Evolutionary conservation across 2,329 filamentous ascomycete genomes (phyloP).

Genomic region (Dothiorella sarmentorum): DNA sequence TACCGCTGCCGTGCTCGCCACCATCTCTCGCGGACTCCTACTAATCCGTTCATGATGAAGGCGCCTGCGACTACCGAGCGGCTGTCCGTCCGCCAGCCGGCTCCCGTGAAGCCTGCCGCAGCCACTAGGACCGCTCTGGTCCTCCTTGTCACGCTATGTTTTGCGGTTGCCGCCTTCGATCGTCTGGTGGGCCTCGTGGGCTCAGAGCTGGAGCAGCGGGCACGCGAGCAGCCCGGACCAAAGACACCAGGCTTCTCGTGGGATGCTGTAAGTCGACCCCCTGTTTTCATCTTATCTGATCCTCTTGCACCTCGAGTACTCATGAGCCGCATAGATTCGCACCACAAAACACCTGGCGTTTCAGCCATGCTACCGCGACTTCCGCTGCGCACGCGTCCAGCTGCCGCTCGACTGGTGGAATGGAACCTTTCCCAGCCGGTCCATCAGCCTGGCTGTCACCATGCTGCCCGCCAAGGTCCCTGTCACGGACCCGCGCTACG

Average conservation of each 20-base stretch:
- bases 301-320: background rate
- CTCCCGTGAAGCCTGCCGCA: background rate
- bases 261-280: conserved; percentile 12
- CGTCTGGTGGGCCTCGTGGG: background rate
- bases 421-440: conserved; percentile 29
- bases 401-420: conserved; percentile 39
- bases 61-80: conserved; percentile 5
- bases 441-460: conserved; percentile 31
- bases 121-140: background rate
- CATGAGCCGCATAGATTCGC: background rate
- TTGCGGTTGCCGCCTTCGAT: background rate
- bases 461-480: conserved; percentile 34
- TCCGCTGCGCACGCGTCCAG: conserved; percentile 35
- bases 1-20: background rate
- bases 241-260: conserved; percentile 12
- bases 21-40: background rate
- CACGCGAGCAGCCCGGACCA: background rate
- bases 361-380: conserved; percentile 29
- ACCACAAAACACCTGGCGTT: conserved; percentile 28
- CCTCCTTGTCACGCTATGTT: background rate
- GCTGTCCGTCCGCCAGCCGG: background rate
- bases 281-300: conserved; percentile 5
- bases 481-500: conserved; percentile 37
- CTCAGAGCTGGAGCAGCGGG: background rate
- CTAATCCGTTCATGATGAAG: conserved; percentile 1